Evolutionary conservation across 768 basidiomycete species (phyloP), one percentile per base, ranked within the genome.

Genomic region (Pulveroboletus sp.): DNA sequence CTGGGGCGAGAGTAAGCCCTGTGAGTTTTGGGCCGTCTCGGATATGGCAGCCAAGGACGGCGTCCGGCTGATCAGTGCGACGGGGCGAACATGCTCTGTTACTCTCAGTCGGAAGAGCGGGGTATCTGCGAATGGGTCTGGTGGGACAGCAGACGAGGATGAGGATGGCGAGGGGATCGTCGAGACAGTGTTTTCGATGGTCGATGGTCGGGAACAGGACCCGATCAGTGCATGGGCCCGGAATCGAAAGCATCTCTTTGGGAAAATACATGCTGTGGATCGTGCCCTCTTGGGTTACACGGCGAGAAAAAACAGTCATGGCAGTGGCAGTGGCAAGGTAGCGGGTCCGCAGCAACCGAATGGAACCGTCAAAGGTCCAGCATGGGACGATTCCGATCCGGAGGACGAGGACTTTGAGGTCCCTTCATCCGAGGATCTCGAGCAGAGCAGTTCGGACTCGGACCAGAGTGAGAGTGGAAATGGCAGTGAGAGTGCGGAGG

Each of bases 1-100:
- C 8, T 85, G 84, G 79, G 86, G 84, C 20, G 83, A 88, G 61
- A 79, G 77, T 59, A 85, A 85, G 53, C 86, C 86, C 3, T 87
- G 84, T 59, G 84, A 87, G 55, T 90, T 87, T 58, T 90, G 87
- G 82, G 68, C 81, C 4, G 66, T 85, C 20, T 71, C 74, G 38
- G 79, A 84, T 53, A 64, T 90, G n/a, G 62, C 77, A 16, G 66
- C 71, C 43, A 75, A 71, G 49, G 79, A 79, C 17, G 82, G 74
- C 14, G 68, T 81, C 55, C 59, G 79, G 40, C 63, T 86, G 20
- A 68, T 84, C 39, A 81, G 79, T 20, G 84, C 81, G 13, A 80
- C 78, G 7, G 89, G 87, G 5, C 70, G 85, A 36, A 85, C 80
- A 29, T 87, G 84, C 56, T 78, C 82, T 1, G 75, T 90, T 29